These are phyloP conservation scores for Blastomyces gilchristii DNA, from an alignment of 2,329 filamentous ascomycete species.

Conservation along the genomic window DNA sequence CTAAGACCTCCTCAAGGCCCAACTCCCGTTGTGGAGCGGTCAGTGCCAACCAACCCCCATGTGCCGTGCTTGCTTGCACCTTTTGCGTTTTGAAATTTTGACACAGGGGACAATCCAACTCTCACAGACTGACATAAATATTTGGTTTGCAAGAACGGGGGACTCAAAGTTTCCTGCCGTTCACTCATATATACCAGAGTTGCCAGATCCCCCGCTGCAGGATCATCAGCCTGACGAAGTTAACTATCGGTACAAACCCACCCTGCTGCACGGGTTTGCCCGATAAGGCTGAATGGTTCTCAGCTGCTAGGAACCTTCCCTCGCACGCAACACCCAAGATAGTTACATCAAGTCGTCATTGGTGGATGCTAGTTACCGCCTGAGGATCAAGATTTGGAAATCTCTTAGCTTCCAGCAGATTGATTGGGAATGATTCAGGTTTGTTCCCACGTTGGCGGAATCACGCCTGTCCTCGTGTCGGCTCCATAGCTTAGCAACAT, in stretches of 20 bases:
- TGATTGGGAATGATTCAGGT: conserved; percentile 2
- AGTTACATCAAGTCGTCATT: conserved; percentile 2
- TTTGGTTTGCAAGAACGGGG: neutral
- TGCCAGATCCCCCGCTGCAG: neutral
- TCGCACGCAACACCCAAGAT: neutral
- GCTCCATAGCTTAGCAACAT: neutral
- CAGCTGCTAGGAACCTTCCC: neutral
- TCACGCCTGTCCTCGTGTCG: neutral
- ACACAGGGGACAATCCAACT: neutral
- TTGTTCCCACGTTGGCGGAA: neutral
- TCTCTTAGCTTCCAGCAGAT: neutral
- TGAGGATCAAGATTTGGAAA: neutral
- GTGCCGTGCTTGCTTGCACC: neutral
- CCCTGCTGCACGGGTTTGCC: neutral
- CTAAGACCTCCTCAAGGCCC: neutral
- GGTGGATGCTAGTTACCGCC: neutral
- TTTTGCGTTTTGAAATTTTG: neutral
- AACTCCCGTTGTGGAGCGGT: neutral
- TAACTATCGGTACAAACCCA: neutral
- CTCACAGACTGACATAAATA: neutral
- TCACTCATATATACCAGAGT: neutral
- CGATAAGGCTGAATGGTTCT: conserved; percentile 3
- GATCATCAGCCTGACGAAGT: neutral
- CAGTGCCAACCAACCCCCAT: neutral
- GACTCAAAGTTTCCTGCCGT: neutral